Percentiles rank a stretch among this genome's conserved stretches.
Conservation (phyloP, 2,329 filamentous ascomycete species). For the Trichoderma aggressivum region DNA sequence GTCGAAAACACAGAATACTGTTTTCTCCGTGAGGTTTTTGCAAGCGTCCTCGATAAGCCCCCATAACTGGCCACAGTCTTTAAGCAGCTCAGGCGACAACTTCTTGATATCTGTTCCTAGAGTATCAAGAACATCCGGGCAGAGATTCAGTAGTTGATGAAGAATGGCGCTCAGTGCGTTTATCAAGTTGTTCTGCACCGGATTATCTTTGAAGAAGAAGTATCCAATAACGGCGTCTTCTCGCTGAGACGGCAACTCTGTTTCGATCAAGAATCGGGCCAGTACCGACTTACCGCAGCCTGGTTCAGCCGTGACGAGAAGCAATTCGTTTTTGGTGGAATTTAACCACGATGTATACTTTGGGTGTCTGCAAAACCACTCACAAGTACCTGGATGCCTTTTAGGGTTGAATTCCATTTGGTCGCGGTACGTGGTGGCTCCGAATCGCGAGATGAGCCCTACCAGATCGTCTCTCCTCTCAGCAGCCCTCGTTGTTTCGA, state of each 20-base stretch:
- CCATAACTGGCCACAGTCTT: neutral
- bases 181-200: neutral
- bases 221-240: neutral
- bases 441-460: neutral
- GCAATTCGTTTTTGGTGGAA: neutral
- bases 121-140: neutral
- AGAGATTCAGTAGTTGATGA: neutral
- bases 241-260: neutral
- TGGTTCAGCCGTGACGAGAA: neutral
- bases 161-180: neutral
- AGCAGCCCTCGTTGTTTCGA: neutral
- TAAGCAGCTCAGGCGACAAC: neutral
- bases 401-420: neutral
- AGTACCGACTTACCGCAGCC: neutral
- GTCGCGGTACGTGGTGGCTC: neutral
- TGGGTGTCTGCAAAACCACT: neutral
- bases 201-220: neutral
- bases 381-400: neutral
- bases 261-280: neutral
- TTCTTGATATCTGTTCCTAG: neutral
- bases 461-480: neutral
- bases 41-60: neutral
- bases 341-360: neutral
- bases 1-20: neutral
- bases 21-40: neutral